Evolutionary conservation across 805 yeast genomes (phyloP).

Genomic region (Ogataea minuta): DNA sequence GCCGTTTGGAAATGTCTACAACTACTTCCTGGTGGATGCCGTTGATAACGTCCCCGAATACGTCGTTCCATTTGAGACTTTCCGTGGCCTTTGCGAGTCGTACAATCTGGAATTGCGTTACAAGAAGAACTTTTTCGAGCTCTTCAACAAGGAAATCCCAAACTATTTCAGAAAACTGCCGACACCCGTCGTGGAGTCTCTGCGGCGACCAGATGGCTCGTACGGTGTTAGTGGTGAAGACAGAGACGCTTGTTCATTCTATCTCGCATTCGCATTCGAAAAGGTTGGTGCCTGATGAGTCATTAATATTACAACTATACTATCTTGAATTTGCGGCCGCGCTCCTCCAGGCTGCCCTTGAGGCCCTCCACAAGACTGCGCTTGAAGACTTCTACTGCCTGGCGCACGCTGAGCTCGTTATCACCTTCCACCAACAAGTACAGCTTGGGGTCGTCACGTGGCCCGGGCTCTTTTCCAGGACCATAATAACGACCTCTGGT

Average conservation of each 20-base stretch:
- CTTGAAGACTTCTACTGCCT: slow-evolving; percentile 58
- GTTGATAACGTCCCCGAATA: slow-evolving; percentile 96
- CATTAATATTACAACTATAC: slow-evolving; percentile 6
- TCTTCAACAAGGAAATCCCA: slow-evolving; percentile 79
- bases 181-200: slow-evolving; percentile 57
- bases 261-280: slow-evolving; percentile 79
- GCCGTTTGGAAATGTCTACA: slow-evolving; percentile 82
- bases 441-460: slow-evolving; percentile 67
- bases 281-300: slow-evolving; percentile 32
- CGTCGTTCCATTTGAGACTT: slow-evolving; percentile 89
- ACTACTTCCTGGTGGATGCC: slow-evolving; percentile 84
- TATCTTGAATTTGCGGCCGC: slow-evolving; percentile 21
- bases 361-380: slow-evolving; percentile 53
- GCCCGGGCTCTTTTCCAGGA: slow-evolving; percentile 52
- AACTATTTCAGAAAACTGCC: slow-evolving; percentile 57
- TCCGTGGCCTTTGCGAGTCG: slow-evolving; percentile 80
- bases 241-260: slow-evolving; percentile 82
- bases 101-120: slow-evolving; percentile 70
- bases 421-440: slow-evolving; percentile 77
- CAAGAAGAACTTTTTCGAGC: slow-evolving; percentile 74
- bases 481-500: slow-evolving; percentile 78
- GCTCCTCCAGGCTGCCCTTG: slow-evolving; percentile 21
- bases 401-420: slow-evolving; percentile 53
- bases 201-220: slow-evolving; percentile 73
- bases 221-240: slow-evolving; percentile 89